A percentile compares a stretch with the other conserved stretches of the same genome.
These are phyloP conservation scores for Salix dunnii DNA, from an alignment of 345 rosid species.

Conservation along the genomic window DNA sequence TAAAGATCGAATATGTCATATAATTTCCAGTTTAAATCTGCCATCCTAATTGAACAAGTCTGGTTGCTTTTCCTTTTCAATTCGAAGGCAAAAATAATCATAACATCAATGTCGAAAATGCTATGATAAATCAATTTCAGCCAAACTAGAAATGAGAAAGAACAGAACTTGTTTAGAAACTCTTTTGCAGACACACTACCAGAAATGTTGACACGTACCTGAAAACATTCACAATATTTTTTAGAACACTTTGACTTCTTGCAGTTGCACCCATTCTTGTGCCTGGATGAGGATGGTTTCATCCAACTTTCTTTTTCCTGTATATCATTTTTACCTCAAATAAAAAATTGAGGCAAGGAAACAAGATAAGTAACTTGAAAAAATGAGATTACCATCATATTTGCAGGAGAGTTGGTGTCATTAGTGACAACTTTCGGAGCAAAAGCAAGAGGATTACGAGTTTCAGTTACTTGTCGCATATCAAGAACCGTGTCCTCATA, in stretches of 20 bases:
- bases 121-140: not conserved
- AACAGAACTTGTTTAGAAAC: not conserved
- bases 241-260: constrained; percentile 47
- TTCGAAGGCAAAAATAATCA: not conserved
- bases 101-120: not conserved
- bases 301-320: constrained; percentile 31
- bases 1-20: not conserved
- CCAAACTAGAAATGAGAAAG: not conserved
- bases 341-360: not conserved
- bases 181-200: not conserved
- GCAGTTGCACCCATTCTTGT: constrained; percentile 54
- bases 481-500: constrained; percentile 38
- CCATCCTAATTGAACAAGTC: constrained; percentile 1
- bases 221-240: constrained; percentile 51
- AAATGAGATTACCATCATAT: constrained; percentile 17
- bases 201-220: constrained; percentile 26
- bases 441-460: constrained; percentile 47
- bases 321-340: constrained; percentile 8
- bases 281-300: constrained; percentile 37
- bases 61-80: not conserved
- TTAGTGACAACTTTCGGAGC: constrained; percentile 36
- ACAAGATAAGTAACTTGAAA: not conserved
- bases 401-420: constrained; percentile 17
- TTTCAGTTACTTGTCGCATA: constrained; percentile 28
- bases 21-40: not conserved